Conservation (phyloP, 2,329 filamentous ascomycete species). For the Exophiala spinifera region DNA sequence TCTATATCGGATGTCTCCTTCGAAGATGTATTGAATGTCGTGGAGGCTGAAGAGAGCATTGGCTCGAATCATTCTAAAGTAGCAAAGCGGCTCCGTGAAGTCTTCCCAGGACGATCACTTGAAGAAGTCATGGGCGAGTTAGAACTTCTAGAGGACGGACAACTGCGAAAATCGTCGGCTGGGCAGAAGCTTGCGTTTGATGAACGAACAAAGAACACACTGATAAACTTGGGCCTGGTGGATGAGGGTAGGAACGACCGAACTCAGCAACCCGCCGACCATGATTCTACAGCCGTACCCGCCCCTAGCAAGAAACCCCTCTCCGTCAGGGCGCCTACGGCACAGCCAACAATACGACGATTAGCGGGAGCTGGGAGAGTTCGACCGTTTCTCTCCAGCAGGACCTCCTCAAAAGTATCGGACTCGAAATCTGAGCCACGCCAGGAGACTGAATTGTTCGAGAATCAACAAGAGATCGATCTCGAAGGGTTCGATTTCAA, state of each 20-base stretch:
- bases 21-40: not conserved
- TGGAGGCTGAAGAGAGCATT: not conserved
- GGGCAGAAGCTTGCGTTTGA: not conserved
- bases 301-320: too few species aligned
- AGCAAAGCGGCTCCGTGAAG: not conserved
- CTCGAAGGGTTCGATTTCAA: slow-evolving; percentile 43
- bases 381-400: not conserved
- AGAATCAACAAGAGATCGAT: slow-evolving; percentile 24
- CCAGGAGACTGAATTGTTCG: slow-evolving; percentile 8
- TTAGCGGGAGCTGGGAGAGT: too few species aligned
- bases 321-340: too few species aligned
- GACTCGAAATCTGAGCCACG: not conserved
- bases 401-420: not conserved
- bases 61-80: not conserved
- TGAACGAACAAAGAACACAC: not conserved
- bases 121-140: not conserved
- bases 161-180: too few species aligned
- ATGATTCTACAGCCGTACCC: too few species aligned
- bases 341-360: too few species aligned
- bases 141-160: not conserved
- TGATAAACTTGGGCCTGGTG: slow-evolving; percentile 1
- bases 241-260: not conserved
- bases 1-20: not conserved
- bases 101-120: not conserved
- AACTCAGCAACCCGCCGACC: not conserved